Evolutionary conservation across 106 monocot species (phyloP), one percentile per base, ranked within the genome.

Genomic region (Apostasia ramifera): DNA sequence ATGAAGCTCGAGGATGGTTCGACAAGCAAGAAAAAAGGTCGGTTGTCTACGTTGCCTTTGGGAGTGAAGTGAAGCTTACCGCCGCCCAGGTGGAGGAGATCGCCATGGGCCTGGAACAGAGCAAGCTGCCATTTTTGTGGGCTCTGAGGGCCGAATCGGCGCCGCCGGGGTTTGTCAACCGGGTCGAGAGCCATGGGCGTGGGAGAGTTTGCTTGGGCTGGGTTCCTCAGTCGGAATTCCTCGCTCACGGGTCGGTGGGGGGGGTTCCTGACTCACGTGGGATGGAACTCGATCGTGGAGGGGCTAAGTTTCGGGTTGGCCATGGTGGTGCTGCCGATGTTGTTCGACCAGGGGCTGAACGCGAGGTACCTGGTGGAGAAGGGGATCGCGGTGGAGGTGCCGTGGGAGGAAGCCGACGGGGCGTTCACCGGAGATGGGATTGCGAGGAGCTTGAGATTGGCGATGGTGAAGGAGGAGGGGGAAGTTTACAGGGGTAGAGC

Each of bases 331-430:
- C 49, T 86, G 75, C 82, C 82, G 7, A 44, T 85, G 50, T 60
- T 81, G 48, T 78, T 76, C 43, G 81, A 85, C 40, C 85, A 85
- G 57, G 81, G 81, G 53, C 81, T 85, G 39, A 81, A 78, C 57
- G 81, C 78, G 0, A 68, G 78, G 65, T 8, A 60, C 11, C 12
- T 85, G 46, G 71, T 58, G 53, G 85, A 78, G 69, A 78, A 40
- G 69, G 70, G 70, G 50, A 6, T 76, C 15, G 78, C 74, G 10
- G 52, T 76, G 44, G 85, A 81, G 72, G 85, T 85, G 65, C 44
- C 50, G 13, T 78, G 81, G 59, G 48, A 72, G 0, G 78, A 69
- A 11, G n/a, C n/a, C 5, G 78, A 85, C 41, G 85, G 81, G 4
- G 53, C 68, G 3, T 78, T 85, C 10, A 79, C 68, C 2, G 78